Conservation (phyloP, 179 eudicot genomes). For the Kewa caespitosa region DNA sequence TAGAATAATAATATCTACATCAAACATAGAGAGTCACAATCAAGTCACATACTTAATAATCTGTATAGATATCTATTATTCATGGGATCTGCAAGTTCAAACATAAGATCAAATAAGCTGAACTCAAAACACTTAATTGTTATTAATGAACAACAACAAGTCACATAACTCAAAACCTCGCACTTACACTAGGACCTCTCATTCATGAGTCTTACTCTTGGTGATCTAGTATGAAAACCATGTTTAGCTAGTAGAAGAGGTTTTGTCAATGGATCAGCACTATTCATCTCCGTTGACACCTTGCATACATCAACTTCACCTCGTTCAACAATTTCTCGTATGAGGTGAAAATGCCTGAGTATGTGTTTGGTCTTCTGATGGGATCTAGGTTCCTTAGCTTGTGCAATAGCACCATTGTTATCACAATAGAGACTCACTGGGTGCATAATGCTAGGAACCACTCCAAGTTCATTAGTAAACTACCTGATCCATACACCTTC, state of each 20-base stretch:
- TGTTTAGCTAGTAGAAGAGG: background rate
- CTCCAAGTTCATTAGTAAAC: background rate
- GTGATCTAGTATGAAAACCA: background rate
- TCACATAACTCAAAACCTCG: background rate
- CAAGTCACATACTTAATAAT: background rate
- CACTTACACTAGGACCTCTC: background rate
- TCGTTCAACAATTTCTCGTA: constrained; percentile 6
- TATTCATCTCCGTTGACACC: background rate
- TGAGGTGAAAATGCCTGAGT: background rate
- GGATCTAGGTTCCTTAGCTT: constrained; percentile 10
- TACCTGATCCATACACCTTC: background rate
- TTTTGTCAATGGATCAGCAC: background rate
- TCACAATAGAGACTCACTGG: background rate
- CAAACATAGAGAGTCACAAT: background rate
- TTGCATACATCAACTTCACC: background rate
- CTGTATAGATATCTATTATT: background rate
- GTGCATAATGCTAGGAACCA: background rate
- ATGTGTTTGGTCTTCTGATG: constrained; percentile 17
- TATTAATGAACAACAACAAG: too few species aligned
- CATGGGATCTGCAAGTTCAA: too few species aligned
- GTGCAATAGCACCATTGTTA: too few species aligned
- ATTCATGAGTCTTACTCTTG: background rate
- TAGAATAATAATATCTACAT: background rate
- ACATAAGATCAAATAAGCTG: too few species aligned
- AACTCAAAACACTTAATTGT: too few species aligned